Evolutionary conservation across 441 rosid genomes (phyloP).

Genomic region (Viola pubescens): DNA sequence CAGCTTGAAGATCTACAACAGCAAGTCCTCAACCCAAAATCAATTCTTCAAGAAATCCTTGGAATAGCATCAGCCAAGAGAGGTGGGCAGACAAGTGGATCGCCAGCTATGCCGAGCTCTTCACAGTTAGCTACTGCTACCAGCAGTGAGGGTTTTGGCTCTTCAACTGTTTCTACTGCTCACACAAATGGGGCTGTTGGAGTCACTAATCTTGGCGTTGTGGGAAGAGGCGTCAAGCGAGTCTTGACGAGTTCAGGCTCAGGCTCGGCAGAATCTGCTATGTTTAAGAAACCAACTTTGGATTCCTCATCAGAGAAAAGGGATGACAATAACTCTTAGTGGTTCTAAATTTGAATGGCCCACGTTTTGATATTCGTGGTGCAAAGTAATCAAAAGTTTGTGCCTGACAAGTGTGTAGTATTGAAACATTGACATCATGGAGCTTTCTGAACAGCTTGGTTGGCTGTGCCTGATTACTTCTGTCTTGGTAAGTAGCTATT

Average conservation of each 20-base stretch:
- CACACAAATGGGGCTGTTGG: conserved; percentile 51
- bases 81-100: conserved; percentile 31
- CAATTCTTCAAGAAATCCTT: conserved; percentile 61
- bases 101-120: conserved; percentile 41
- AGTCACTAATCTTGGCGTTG: conserved; percentile 77
- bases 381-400: not conserved
- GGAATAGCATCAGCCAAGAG: conserved; percentile 53
- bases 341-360: conserved; percentile 3
- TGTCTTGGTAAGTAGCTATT: not conserved
- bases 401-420: no score
- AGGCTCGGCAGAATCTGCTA: conserved; percentile 36
- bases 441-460: not conserved
- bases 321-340: conserved; percentile 34
- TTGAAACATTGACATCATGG: conserved; percentile 1
- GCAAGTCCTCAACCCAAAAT: conserved; percentile 51
- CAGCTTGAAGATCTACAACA: conserved; percentile 94
- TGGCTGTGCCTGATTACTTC: not conserved
- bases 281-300: conserved; percentile 47
- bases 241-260: conserved; percentile 37
- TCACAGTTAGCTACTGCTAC: conserved; percentile 45
- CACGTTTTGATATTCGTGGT: not conserved
- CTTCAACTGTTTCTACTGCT: conserved; percentile 68
- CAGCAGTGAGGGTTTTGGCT: conserved; percentile 44
- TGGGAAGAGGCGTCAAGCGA: conserved; percentile 93
- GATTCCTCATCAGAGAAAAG: conserved; percentile 39